Evolutionary conservation across 345 rosid genomes (phyloP).

Genomic region (Barbarea vulgaris): DNA sequence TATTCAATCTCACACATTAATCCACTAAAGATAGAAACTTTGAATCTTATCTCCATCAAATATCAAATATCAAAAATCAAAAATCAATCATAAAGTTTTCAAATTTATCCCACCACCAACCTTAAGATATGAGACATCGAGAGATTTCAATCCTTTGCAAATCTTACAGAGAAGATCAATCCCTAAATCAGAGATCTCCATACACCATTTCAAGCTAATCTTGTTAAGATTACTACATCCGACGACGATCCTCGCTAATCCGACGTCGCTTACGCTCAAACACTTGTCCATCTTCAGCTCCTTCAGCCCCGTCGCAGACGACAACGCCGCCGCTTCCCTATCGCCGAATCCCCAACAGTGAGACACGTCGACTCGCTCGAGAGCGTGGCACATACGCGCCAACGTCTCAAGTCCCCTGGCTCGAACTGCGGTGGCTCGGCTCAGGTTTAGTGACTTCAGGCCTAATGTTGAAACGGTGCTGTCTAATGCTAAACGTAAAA

Average conservation of each 20-base stretch:
- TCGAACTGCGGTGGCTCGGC: constrained; percentile 67
- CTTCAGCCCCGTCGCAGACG: constrained; percentile 57
- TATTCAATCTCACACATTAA: neutral
- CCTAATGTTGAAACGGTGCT: constrained; percentile 13
- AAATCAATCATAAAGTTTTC: constrained; percentile 2
- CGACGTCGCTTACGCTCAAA: constrained; percentile 76
- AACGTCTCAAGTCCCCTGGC: constrained; percentile 62
- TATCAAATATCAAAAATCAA: neutral
- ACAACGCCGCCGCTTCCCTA: constrained; percentile 83
- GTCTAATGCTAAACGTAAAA: constrained; percentile 46
- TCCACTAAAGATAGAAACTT: constrained; percentile 16
- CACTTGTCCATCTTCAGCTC: constrained; percentile 87
- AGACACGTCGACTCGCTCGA: constrained; percentile 79
- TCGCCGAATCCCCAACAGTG: constrained; percentile 74
- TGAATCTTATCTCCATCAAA: neutral
- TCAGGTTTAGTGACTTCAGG: constrained; percentile 61
- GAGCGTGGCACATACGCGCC: constrained; percentile 52
- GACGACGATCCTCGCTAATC: constrained; percentile 78
- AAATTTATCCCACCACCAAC: constrained; percentile 44
- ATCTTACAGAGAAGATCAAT: constrained; percentile 87
- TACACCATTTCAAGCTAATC: constrained; percentile 92
- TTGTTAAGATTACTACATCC: constrained; percentile 64
- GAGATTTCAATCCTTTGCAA: constrained; percentile 58
- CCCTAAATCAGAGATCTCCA: constrained; percentile 85
- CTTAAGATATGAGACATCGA: constrained; percentile 87